Base-by-base conservation (phyloP, 176 grass and related monocot genomes). In the Ampelocalamus luodianensis region DNA sequence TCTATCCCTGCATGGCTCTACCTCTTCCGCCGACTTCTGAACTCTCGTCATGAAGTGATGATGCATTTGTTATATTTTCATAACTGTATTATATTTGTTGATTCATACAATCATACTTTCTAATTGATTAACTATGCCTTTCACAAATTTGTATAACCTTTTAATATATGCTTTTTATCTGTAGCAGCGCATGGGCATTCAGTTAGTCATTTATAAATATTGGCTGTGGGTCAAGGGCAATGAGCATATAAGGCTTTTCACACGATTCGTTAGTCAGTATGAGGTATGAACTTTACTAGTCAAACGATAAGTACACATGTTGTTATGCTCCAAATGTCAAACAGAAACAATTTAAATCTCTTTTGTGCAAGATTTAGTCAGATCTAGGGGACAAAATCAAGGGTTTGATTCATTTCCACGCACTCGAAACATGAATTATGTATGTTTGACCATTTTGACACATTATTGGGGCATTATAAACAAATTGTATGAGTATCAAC, bases 161-260 rank as follows among this genome's bases (percentile, higher is more conserved):
- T 29, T 1, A 29, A 29, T 29, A 29, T 29, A 29, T 29, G 1
- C 1, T 29, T 29, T 29, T 29, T 29, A 29, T 29, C n/a, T n/a
- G n/a, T n/a, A n/a, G n/a, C 29, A 29, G 1, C 29, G 29, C 29
- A 29, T 1, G 0, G 29, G 29, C 29, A 29, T 29, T 29, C 29
- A 29, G 29, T 29, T 29, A 29, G 29, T 29, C 10, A 12, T 45
- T 9, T 45, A 45, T 14, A 50, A 15, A 50, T 16, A 51, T 54
- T 18, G 15, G 50, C 50, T 18, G 12, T 50, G 16, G 23, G 66
- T 86, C 66, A 79, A 86, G 43, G 46, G 18, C 55, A 39, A 37
- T 17, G 65, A 48, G 37, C 84, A 79, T 22, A 53, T 12, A 40
- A 8, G 74, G 61, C 27, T 62, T 34, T 85, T 79, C 75, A 37